Conservation (phyloP, 2,329 filamentous ascomycete genomes). For the Monosporascus cannonballus region DNA sequence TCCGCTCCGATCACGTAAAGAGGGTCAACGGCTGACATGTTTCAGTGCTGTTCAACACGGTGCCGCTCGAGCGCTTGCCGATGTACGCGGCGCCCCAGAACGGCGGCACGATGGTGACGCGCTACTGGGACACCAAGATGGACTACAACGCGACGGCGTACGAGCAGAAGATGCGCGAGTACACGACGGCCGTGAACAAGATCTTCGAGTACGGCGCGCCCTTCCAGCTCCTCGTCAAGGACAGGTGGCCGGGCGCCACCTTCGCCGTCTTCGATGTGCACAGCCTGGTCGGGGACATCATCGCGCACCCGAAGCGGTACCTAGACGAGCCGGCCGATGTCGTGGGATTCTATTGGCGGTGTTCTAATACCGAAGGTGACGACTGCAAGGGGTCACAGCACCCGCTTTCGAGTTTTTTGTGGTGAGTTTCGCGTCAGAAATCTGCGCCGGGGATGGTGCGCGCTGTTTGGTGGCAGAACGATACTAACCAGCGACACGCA, state of each 20-base stretch:
- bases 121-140: conserved; percentile 41
- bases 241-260: conserved; percentile 50
- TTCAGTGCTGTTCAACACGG: conserved; percentile 59
- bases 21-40: no score
- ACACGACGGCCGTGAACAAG: conserved; percentile 43
- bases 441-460: no score
- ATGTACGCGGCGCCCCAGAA: conserved; percentile 50
- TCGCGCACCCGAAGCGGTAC: conserved; percentile 52
- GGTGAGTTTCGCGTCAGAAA: conserved; percentile 36
- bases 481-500: conserved; percentile 10
- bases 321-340: conserved; percentile 59
- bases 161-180: conserved; percentile 42
- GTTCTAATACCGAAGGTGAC: conserved; percentile 24
- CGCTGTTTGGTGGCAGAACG: not conserved
- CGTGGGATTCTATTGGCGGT: conserved; percentile 51
- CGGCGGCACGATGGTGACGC: conserved; percentile 35
- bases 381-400: conserved; percentile 33
- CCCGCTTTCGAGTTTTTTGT: conserved; percentile 57
- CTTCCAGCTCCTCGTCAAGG: conserved; percentile 35
- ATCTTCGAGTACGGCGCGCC: conserved; percentile 44
- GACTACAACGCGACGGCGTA: conserved; percentile 41
- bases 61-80: conserved; percentile 61
- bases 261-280: conserved; percentile 65
- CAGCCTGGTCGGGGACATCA: conserved; percentile 58
- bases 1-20: no score